A percentile compares a stretch with the other conserved stretches of the same genome.
phyloP scores from a whole-genome alignment of 192 early-diverging fungal genomes.

The Umbelopsis ramanniana region DNA sequence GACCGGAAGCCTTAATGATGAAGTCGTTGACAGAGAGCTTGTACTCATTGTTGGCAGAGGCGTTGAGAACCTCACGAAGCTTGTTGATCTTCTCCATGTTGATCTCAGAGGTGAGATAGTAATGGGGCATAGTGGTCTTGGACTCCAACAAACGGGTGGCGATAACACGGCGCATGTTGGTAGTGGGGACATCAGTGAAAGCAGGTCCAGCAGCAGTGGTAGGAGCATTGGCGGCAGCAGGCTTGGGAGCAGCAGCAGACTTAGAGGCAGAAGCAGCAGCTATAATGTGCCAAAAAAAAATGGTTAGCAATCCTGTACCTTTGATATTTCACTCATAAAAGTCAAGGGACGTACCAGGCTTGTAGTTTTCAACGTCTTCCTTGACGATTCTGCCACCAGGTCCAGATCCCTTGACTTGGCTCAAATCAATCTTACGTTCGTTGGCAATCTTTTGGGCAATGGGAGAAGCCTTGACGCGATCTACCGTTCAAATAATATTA shows the following conservation, averaged over 20 bases:
- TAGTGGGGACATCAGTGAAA: constrained; percentile 74
- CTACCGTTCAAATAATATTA: constrained; percentile 7
- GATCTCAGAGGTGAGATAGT: constrained; percentile 85
- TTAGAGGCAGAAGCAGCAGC: constrained; percentile 46
- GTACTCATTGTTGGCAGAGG: constrained; percentile 80
- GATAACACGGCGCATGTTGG: constrained; percentile 84
- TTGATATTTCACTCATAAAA: background rate
- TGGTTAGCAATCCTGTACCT: background rate
- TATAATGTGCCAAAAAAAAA: background rate
- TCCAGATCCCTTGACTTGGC: constrained; percentile 81
- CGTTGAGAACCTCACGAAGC: constrained; percentile 91
- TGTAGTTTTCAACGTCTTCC: constrained; percentile 82
- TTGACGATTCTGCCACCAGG: constrained; percentile 91
- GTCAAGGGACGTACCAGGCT: constrained; percentile 41
- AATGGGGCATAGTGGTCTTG: constrained; percentile 78
- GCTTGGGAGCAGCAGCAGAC: constrained; percentile 42
- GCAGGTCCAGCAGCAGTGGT: constrained; percentile 51
- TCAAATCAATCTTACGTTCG: constrained; percentile 80
- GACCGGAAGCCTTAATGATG: constrained; percentile 92
- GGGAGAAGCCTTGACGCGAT: constrained; percentile 38
- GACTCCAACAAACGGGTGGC: constrained; percentile 77
- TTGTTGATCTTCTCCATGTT: constrained; percentile 87
- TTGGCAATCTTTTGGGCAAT: constrained; percentile 73
- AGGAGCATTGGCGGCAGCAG: constrained; percentile 50
- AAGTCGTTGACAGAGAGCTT: constrained; percentile 99